Conservation (phyloP, 495 filamentous ascomycete genomes). For the Penicillium maclennaniae region DNA sequence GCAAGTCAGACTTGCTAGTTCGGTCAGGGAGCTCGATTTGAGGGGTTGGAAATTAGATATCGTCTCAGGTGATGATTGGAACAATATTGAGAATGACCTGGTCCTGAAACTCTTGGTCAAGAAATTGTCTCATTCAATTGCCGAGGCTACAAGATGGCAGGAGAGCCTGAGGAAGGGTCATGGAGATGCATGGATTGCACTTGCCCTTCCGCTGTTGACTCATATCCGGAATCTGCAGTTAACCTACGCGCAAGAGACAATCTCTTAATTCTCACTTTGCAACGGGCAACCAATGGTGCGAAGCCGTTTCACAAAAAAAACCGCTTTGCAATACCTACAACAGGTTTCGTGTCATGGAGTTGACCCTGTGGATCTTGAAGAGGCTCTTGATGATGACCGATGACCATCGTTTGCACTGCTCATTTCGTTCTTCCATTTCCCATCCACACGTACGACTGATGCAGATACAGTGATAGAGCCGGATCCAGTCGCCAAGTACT, state of each 20-base stretch:
- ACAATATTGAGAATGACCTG: neutral
- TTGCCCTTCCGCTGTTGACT: constrained; percentile 24
- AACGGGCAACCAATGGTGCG: constrained; percentile 18
- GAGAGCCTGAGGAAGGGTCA: constrained; percentile 20
- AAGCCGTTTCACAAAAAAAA: constrained; percentile 15
- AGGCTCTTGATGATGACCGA: neutral
- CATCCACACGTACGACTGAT: constrained; percentile 23
- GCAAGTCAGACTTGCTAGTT: constrained; percentile 23
- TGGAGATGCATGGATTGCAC: constrained; percentile 31
- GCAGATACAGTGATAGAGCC: constrained; percentile 31
- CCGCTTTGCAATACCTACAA: constrained; percentile 16
- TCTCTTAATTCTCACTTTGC: constrained; percentile 23
- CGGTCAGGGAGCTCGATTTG: constrained; percentile 25
- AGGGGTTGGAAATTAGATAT: constrained; percentile 16
- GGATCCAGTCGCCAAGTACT: neutral
- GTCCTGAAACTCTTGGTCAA: constrained; percentile 11
- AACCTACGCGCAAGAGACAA: constrained; percentile 17
- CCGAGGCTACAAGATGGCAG: constrained; percentile 26
- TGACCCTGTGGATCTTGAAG: neutral
- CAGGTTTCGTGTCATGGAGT: constrained; percentile 18
- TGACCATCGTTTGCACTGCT: constrained; percentile 5
- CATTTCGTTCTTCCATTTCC: constrained; percentile 28
- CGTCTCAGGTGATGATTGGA: constrained; percentile 5
- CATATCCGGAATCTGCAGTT: constrained; percentile 27
- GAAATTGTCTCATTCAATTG: constrained; percentile 13